phyloP scores from a whole-genome alignment of 495 filamentous ascomycete genomes.

The Tuber microsphaerosporum region DNA sequence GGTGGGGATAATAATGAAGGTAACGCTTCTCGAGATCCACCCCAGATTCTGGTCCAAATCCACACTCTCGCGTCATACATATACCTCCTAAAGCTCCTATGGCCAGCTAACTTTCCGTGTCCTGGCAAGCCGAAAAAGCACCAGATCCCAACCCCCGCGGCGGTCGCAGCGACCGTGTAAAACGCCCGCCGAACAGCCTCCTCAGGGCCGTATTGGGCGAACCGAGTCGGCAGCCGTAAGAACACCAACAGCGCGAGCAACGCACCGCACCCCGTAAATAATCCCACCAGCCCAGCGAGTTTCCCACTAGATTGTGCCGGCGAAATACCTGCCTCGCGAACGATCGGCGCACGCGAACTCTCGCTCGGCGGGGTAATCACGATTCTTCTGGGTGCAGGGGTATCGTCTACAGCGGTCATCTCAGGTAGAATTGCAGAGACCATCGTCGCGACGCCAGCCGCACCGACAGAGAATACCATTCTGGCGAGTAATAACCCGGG shows the following conservation, averaged over 20 bases:
- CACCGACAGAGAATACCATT: slow-evolving; percentile 81
- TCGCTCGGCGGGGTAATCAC: slow-evolving; percentile 6
- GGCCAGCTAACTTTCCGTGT: neutral
- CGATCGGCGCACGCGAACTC: slow-evolving; percentile 20
- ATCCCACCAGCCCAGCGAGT: slow-evolving; percentile 80
- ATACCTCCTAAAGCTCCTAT: neutral
- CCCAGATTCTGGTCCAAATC: slow-evolving; percentile 37
- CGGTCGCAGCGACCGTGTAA: slow-evolving; percentile 70
- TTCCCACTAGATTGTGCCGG: slow-evolving; percentile 48
- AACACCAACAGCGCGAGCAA: slow-evolving; percentile 73
- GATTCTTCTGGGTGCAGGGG: slow-evolving; percentile 2
- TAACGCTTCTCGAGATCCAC: slow-evolving; percentile 26
- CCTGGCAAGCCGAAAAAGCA: slow-evolving; percentile 69
- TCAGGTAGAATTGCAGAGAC: slow-evolving; percentile 89
- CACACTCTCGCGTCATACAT: slow-evolving; percentile 22
- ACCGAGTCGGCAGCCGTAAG: slow-evolving; percentile 74
- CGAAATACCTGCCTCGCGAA: slow-evolving; percentile 16
- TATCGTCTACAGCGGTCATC: slow-evolving; percentile 52
- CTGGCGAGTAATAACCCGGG: slow-evolving; percentile 78
- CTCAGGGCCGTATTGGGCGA: slow-evolving; percentile 57
- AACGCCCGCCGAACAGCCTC: slow-evolving; percentile 71
- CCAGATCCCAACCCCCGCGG: slow-evolving; percentile 61
- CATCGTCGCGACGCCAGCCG: slow-evolving; percentile 88
- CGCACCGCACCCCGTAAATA: slow-evolving; percentile 88
- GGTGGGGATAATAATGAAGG: slow-evolving; percentile 6